phyloP scores from a whole-genome alignment of 257 asterid genomes.

The Osmanthus fragrans region DNA sequence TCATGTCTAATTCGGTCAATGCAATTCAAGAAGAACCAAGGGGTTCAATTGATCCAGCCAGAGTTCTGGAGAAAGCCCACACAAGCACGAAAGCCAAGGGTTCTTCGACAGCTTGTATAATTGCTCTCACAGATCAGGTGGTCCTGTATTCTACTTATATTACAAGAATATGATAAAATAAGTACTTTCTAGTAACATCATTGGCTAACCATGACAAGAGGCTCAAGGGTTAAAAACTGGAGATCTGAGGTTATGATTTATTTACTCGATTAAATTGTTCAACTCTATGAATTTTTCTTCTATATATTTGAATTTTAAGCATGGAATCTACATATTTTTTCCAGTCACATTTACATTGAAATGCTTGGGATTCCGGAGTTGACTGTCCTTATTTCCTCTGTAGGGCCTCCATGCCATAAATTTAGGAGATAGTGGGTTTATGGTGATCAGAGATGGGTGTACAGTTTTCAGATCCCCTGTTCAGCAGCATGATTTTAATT shows the following conservation, averaged over 20 bases:
- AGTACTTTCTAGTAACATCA: background rate
- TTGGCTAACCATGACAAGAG: background rate
- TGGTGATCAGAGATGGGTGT: constrained; percentile 87
- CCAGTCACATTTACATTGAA: background rate
- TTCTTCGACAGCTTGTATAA: constrained; percentile 93
- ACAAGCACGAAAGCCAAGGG: constrained; percentile 70
- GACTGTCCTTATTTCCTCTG: constrained; percentile 15
- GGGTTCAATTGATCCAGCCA: constrained; percentile 79
- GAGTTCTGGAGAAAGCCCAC: constrained; percentile 89
- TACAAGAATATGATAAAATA: background rate
- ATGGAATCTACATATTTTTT: background rate
- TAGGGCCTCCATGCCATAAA: constrained; percentile 91
- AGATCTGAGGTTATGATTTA: background rate
- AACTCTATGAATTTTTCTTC: background rate
- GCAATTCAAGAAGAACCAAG: constrained; percentile 80
- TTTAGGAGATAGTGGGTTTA: constrained; percentile 94
- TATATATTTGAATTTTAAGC: background rate
- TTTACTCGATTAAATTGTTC: constrained; percentile 10
- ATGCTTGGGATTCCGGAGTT: background rate
- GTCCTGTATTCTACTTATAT: background rate
- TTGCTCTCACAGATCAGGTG: constrained; percentile 89
- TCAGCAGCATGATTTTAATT: constrained; percentile 98
- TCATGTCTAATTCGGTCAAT: constrained; percentile 73
- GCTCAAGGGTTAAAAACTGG: background rate
- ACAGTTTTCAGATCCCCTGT: constrained; percentile 81